Percentiles rank a stretch among this genome's conserved stretches.
Evolutionary conservation across 148 eudicot genomes (phyloP).

Genomic region (Rhododendron ferrugineum): DNA sequence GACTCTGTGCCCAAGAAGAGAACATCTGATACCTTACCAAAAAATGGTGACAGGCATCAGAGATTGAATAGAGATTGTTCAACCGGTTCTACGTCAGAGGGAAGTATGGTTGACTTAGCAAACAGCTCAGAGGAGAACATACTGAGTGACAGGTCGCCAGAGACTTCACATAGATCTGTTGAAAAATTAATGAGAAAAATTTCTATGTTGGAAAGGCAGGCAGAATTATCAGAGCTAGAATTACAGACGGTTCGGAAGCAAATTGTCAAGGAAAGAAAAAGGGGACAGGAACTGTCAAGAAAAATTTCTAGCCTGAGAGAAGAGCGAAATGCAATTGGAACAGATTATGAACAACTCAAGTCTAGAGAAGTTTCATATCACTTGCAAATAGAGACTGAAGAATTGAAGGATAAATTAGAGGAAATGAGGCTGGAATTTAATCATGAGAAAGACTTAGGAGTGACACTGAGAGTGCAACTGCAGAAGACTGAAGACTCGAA

Average conservation of each 20-base stretch:
- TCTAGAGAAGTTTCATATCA: slow-evolving; percentile 27
- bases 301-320: slow-evolving; percentile 47
- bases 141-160: slow-evolving; percentile 27
- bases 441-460: slow-evolving; percentile 47
- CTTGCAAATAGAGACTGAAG: slow-evolving; percentile 22
- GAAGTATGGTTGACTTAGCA: slow-evolving; percentile 28
- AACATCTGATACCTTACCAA: slow-evolving; percentile 5
- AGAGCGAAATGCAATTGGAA: slow-evolving; percentile 57
- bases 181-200: slow-evolving; percentile 49
- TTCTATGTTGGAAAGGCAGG: slow-evolving; percentile 56
- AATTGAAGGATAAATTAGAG: slow-evolving; percentile 27
- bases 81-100: slow-evolving; percentile 36
- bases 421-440: slow-evolving; percentile 43
- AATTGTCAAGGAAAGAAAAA: slow-evolving; percentile 66
- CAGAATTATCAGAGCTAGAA: slow-evolving; percentile 74
- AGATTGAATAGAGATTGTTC: slow-evolving; percentile 41
- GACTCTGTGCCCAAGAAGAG: slow-evolving; percentile 19
- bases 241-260: slow-evolving; percentile 76
- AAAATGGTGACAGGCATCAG: slow-evolving; percentile 16
- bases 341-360: slow-evolving; percentile 48
- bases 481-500: slow-evolving; percentile 86
- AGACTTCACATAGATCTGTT: slow-evolving; percentile 29
- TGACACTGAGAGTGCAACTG: slow-evolving; percentile 43
- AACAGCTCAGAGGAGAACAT: slow-evolving; percentile 28
- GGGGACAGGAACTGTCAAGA: slow-evolving; percentile 58